phyloP scores from a whole-genome alignment of 108 stramenopile genomes.

The Parietichytrium sp. region DNA sequence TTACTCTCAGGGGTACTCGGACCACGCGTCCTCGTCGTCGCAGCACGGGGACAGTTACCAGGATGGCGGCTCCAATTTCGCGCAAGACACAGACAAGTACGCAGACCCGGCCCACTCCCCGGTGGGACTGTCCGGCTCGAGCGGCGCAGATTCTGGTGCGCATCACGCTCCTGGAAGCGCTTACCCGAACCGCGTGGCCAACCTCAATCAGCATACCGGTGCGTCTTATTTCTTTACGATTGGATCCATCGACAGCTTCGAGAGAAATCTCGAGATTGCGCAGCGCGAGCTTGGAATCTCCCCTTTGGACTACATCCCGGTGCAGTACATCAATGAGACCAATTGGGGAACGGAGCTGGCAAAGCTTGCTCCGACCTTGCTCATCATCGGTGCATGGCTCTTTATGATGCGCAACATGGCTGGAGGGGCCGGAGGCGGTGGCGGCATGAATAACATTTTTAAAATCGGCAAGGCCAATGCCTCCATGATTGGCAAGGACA shows the following conservation, averaged over 20 bases:
- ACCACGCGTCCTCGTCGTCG: neutral
- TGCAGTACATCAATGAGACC: slow-evolving; percentile 88
- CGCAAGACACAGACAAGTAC: neutral
- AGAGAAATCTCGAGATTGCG: slow-evolving; percentile 86
- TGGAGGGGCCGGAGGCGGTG: slow-evolving; percentile 70
- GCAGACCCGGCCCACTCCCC: neutral
- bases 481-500: slow-evolving; percentile 67
- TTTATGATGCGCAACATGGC: slow-evolving; percentile 77
- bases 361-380: slow-evolving; percentile 71
- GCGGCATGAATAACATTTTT: slow-evolving; percentile 67
- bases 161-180: neutral
- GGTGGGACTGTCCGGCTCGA: neutral
- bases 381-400: slow-evolving; percentile 73
- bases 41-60: neutral
- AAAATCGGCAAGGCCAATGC: slow-evolving; percentile 79
- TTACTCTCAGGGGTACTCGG: neutral
- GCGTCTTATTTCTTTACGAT: slow-evolving; percentile 86
- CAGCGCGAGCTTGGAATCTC: slow-evolving; percentile 78
- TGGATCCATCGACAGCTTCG: slow-evolving; percentile 91
- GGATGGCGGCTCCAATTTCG: neutral
- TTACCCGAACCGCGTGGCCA: slow-evolving; percentile 18
- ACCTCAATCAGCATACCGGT: neutral
- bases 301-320: slow-evolving; percentile 83
- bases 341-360: slow-evolving; percentile 74
- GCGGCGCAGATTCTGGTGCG: neutral